A percentile compares a stretch with the other conserved stretches of the same genome.
phyloP scores from a whole-genome alignment of 2,329 filamentous ascomycete genomes.

The Leptographium lundbergii region DNA sequence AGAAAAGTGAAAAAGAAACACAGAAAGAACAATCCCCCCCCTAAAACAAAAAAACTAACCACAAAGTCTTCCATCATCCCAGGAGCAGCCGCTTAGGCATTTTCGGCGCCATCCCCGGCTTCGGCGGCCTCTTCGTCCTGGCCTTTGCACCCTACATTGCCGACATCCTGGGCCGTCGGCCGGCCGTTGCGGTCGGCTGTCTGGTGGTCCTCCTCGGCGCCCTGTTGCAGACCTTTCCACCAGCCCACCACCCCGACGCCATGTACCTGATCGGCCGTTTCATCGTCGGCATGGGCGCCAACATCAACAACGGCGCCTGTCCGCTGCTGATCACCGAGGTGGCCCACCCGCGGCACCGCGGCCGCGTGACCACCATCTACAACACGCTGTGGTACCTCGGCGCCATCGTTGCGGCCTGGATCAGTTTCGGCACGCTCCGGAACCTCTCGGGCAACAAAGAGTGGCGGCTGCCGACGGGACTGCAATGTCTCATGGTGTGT shows the following conservation, averaged over 20 bases:
- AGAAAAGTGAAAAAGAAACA: not conserved
- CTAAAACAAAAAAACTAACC: not conserved
- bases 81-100: not conserved
- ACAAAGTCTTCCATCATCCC: not conserved
- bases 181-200: slow-evolving; percentile 35
- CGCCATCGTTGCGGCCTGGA: slow-evolving; percentile 59
- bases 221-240: slow-evolving; percentile 51
- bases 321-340: slow-evolving; percentile 36
- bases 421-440: slow-evolving; percentile 46
- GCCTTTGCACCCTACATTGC: not conserved
- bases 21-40: too few species aligned
- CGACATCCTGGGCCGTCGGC: not conserved
- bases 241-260: slow-evolving; percentile 33
- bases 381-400: slow-evolving; percentile 77
- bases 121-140: slow-evolving; percentile 3
- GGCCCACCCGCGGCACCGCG: slow-evolving; percentile 65
- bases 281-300: slow-evolving; percentile 52
- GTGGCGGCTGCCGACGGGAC: slow-evolving; percentile 20
- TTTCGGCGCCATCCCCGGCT: not conserved
- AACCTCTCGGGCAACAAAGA: slow-evolving; percentile 9
- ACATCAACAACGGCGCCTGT: slow-evolving; percentile 24
- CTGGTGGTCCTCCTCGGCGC: slow-evolving; percentile 62
- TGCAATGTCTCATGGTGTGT: not conserved
- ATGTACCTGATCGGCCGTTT: slow-evolving; percentile 61
- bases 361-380: slow-evolving; percentile 61